phyloP scores from a whole-genome alignment of 805 yeast species.

The Schizosaccharomyces cryophilus region DNA sequence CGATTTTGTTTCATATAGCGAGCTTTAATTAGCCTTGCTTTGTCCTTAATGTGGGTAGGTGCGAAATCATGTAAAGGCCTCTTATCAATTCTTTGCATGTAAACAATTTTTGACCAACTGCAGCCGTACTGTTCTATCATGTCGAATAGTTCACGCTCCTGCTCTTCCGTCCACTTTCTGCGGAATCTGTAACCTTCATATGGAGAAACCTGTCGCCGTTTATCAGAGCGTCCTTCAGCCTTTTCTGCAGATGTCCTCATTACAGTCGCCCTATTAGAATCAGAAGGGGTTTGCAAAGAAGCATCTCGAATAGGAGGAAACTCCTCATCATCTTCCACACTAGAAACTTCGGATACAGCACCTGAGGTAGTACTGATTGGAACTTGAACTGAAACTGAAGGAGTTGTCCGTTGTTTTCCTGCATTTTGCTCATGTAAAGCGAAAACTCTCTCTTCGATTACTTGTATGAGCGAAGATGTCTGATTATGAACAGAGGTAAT shows the following conservation, averaged over 20 bases:
- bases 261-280: background rate
- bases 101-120: background rate
- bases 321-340: background rate
- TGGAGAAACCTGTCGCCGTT: background rate
- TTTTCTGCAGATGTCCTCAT: background rate
- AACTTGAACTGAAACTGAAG: too few species aligned
- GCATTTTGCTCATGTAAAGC: too few species aligned
- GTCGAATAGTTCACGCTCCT: background rate
- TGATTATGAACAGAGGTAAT: too few species aligned
- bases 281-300: background rate
- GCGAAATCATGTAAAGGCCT: background rate
- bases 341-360: background rate
- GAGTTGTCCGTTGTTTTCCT: too few species aligned
- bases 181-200: background rate
- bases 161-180: background rate
- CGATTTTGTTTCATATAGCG: background rate
- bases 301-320: background rate
- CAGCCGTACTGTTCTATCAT: background rate
- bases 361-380: too few species aligned
- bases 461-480: too few species aligned
- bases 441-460: too few species aligned
- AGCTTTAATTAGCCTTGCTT: background rate
- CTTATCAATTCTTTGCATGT: background rate
- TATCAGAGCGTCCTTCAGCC: background rate
- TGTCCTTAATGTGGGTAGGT: background rate